A percentile compares a stretch with the other conserved stretches of the same genome.
Conservation (phyloP, 1,139 yeast species). For the Saccharomyces hybrid region DNA sequence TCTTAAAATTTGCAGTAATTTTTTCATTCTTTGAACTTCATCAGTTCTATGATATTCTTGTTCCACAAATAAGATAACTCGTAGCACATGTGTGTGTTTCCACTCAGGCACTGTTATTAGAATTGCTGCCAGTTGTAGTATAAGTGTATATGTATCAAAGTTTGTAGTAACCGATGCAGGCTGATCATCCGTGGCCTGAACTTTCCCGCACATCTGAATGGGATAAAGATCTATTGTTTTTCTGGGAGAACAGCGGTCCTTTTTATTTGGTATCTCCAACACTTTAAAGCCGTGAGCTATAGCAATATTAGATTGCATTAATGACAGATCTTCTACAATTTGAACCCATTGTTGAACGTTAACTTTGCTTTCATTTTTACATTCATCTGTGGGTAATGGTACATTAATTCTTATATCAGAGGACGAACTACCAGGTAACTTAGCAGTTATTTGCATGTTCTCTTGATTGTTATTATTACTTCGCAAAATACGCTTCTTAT, state of each 20-base stretch:
- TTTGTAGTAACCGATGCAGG: constrained; percentile 60
- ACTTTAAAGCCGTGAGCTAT: constrained; percentile 78
- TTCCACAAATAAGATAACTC: constrained; percentile 90
- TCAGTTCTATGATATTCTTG: constrained; percentile 57
- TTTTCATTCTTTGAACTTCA: constrained; percentile 54
- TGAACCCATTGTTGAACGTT: constrained; percentile 72
- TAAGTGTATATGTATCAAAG: constrained; percentile 89
- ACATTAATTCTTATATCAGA: constrained; percentile 15
- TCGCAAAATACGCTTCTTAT: not conserved
- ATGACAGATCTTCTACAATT: constrained; percentile 79
- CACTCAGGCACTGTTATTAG: constrained; percentile 87
- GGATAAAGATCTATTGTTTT: constrained; percentile 83
- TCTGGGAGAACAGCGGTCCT: constrained; percentile 30
- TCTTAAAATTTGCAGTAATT: constrained; percentile 64
- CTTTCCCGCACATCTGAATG: constrained; percentile 86
- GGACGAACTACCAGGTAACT: constrained; percentile 5
- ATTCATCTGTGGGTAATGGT: constrained; percentile 67
- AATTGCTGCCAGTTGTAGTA: constrained; percentile 87
- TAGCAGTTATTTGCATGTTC: constrained; percentile 2
- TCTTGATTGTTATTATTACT: constrained; percentile 9
- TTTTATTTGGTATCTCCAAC: constrained; percentile 47
- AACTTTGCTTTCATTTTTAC: constrained; percentile 60
- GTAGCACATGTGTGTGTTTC: constrained; percentile 63
- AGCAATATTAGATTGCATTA: constrained; percentile 90
- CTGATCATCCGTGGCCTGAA: constrained; percentile 56